Base-by-base conservation (phyloP, 305 asterid species). In the Coffea humblotiana region DNA sequence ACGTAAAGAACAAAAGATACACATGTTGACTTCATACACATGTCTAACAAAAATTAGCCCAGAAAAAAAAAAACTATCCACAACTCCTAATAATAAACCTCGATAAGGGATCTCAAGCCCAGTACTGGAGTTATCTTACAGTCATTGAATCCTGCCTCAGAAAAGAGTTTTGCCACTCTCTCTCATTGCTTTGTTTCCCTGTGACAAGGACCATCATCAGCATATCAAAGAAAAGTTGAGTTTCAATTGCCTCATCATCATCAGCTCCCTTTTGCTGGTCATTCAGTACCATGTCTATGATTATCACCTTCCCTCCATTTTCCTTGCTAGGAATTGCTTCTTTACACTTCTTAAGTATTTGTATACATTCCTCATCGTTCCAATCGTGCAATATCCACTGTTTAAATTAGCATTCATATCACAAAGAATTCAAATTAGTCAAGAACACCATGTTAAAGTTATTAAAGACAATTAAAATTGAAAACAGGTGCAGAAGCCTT, bases 141-240 rank as follows among this genome's bases (percentile, higher is more conserved):
- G 15, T 51, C 58, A 29, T 72, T 75, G 51, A 76, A 83, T 21
- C 72, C 81, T 69, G 81, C 78, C 18, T 78, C 60, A 14, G 2
- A 40, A 4, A 37, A 37, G 43, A 37, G 43, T 37, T 37, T 3
- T 37, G 43, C 43, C 43, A 3, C 2, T 74, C 78, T 56, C 56
- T 32, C 48, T 74, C 78, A 74, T 32, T 74, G 11, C 84, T 77
- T 51, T 83, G 78, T 74, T 32, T 83, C 5, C 78, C 74, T 19
- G n/a, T 74, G 43, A 61, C 27, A 9, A 29, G 8, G 37, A 74
- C 80, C 83, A 82, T 82, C 85, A 82, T 82, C 35, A 74, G 71
- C 40, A 75, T 64, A 4, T 83, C 78, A 2, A 16, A 79, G 37
- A 67, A 74, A 1, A 79, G 25, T 40, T 79, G 80, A 58, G 77